phyloP scores from a whole-genome alignment of 371 early-diverging fungal species.

The Mortierella sp. region DNA sequence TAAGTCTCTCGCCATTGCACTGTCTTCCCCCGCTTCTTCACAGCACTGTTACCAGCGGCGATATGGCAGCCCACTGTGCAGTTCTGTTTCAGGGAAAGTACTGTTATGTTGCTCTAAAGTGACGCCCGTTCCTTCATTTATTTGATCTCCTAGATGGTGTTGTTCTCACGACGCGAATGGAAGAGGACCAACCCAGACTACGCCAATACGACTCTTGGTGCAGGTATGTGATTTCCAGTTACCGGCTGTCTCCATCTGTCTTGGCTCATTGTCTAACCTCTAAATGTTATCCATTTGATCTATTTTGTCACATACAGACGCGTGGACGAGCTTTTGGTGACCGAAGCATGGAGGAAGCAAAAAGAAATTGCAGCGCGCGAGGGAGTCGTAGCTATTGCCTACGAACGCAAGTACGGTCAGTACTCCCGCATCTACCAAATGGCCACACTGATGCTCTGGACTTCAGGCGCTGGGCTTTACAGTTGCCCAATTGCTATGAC shows the following conservation, averaged over 20 bases:
- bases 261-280: too few species aligned
- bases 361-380: constrained; percentile 71
- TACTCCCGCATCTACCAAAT: constrained; percentile 72
- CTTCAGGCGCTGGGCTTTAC: constrained; percentile 66
- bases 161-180: constrained; percentile 34
- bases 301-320: too few species aligned
- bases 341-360: constrained; percentile 69
- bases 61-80: too few species aligned
- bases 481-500: constrained; percentile 81
- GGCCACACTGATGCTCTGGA: constrained; percentile 72
- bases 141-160: constrained; percentile 25
- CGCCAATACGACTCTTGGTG: constrained; percentile 79
- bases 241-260: neutral
- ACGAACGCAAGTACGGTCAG: constrained; percentile 65
- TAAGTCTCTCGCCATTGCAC: too few species aligned
- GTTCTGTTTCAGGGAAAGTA: too few species aligned
- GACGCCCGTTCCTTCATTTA: neutral
- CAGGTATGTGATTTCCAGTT: constrained; percentile 37
- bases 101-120: constrained; percentile 3
- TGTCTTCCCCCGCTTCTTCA: too few species aligned
- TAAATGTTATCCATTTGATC: too few species aligned
- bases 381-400: constrained; percentile 73
- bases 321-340: constrained; percentile 67
- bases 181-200: constrained; percentile 67
- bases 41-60: constrained; percentile 15